phyloP scores from a whole-genome alignment of 2,329 filamentous ascomycete genomes.

The Phialemoniopsis sp. region DNA sequence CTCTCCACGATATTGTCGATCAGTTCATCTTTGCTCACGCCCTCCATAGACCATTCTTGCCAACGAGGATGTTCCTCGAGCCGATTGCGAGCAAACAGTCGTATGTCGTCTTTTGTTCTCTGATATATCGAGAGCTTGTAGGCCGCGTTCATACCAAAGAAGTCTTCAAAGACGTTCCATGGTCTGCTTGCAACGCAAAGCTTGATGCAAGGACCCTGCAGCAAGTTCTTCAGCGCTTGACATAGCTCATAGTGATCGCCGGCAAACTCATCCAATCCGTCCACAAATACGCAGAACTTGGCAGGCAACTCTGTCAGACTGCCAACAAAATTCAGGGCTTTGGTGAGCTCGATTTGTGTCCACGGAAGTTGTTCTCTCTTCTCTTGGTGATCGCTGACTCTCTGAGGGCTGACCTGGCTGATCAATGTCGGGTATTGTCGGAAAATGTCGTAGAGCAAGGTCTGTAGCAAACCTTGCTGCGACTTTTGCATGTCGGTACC shows the following conservation, averaged over 20 bases:
- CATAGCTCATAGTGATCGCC: not conserved
- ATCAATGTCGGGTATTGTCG: too few species aligned
- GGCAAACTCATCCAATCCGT: not conserved
- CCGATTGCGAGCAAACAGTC: not conserved
- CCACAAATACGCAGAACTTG: constrained; percentile 1
- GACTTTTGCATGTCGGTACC: constrained; percentile 6
- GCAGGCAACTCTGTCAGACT: too few species aligned
- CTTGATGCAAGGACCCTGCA: not conserved
- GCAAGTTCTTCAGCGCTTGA: not conserved
- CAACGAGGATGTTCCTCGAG: not conserved
- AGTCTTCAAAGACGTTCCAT: not conserved
- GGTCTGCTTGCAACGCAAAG: not conserved
- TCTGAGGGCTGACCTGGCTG: too few species aligned
- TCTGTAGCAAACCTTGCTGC: constrained; percentile 2
- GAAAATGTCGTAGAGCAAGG: not conserved
- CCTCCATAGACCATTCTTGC: too few species aligned
- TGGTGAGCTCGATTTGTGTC: too few species aligned
- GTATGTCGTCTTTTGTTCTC: not conserved
- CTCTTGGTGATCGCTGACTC: too few species aligned
- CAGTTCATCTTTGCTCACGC: too few species aligned
- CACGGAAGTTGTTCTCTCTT: too few species aligned
- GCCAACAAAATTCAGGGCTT: too few species aligned
- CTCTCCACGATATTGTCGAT: too few species aligned
- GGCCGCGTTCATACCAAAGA: not conserved
- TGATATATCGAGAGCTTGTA: not conserved